These are phyloP conservation scores for Diaporthe velutina DNA, from an alignment of 2,329 filamentous ascomycete species.

Conservation along the genomic window DNA sequence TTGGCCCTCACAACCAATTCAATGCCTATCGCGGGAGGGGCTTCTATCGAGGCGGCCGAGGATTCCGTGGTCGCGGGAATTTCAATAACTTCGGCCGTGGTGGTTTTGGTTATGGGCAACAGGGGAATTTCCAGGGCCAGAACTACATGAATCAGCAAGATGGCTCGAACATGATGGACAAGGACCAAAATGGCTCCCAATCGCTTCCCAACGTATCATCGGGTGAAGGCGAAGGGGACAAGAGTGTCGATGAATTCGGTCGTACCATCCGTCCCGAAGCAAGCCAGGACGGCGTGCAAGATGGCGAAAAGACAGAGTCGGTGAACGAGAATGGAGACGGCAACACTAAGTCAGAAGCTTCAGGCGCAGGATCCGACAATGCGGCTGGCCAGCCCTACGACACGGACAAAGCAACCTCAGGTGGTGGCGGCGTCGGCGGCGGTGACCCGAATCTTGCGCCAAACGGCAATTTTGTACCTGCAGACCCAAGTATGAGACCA, in stretches of 20 bases:
- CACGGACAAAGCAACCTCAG: slow-evolving; percentile 34
- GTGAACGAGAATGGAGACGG: slow-evolving; percentile 26
- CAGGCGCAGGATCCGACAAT: slow-evolving; percentile 18
- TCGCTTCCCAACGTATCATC: slow-evolving; percentile 32
- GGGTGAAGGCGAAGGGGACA: slow-evolving; percentile 36
- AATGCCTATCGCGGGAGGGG: slow-evolving; percentile 83
- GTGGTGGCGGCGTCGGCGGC: slow-evolving; percentile 37
- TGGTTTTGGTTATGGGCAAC: slow-evolving; percentile 59
- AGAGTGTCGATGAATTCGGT: slow-evolving; percentile 49
- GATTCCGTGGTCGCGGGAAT: slow-evolving; percentile 65
- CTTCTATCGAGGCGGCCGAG: slow-evolving; percentile 72
- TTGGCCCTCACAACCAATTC: slow-evolving; percentile 80
- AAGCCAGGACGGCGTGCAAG: slow-evolving; percentile 28
- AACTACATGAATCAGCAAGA: slow-evolving; percentile 44
- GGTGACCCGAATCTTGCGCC: slow-evolving; percentile 29
- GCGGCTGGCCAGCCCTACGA: slow-evolving; percentile 21
- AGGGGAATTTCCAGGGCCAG: slow-evolving; percentile 47
- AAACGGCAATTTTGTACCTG: slow-evolving; percentile 36
- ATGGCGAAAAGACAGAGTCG: slow-evolving; percentile 36
- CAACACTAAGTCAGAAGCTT: slow-evolving; percentile 23
- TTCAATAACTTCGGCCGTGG: slow-evolving; percentile 63
- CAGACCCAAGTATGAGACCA: slow-evolving; percentile 37
- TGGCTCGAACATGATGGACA: slow-evolving; percentile 39
- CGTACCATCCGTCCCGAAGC: slow-evolving; percentile 45
- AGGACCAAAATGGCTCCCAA: slow-evolving; percentile 30